Base-by-base conservation (phyloP, 768 basidiomycete species). In the Fistulinella prunicolor region DNA sequence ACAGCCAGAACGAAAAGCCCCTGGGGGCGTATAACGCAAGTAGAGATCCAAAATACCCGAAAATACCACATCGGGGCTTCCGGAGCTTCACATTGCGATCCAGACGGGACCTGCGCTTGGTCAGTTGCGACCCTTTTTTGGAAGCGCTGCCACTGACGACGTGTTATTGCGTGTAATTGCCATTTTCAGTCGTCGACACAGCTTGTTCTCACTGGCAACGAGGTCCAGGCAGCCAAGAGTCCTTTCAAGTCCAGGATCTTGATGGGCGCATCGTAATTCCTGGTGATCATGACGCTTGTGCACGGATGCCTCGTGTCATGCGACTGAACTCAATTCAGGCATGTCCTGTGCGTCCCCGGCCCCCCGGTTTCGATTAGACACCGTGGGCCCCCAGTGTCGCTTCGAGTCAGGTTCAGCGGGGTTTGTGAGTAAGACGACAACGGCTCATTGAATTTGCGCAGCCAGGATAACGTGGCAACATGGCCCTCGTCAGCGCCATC, bases 61-160 rank as follows among this genome's bases (percentile, higher is more conserved):
- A 44, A 39, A 42, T 48, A 59, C 46, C 53, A 56, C 42, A 59
- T 56, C 50, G 28, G 48, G 61, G 26, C 26, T n/a, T 37, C 38
- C 58, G 51, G 47, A 49, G 34, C 51, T 59, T 56, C 51, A 39
- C 53, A 56, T 48, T 56, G 53, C 42, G 48, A 28, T 28, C 26
- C 10, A 28, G 10, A 45, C 38, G 17, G 38, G 34, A 28, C 26
- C 26, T 36, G 32, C 23, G 57, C 38, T 38, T 60, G 41, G 40
- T 47, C 37, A 41, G 42, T 44, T 43, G 32, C 26, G 46, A 40
- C 44, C 60, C 46, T 20, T 38, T 23, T 63, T 50, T 50, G 59
- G 61, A 28, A 49, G 26, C 26, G 26, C 26, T 28, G 26, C 36
- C 44, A 13, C 14, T 39, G 47, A 21, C 53, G 44, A 51, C 46